Conservation (phyloP, 495 filamentous ascomycete species). For the Penicillium crystallinum region DNA sequence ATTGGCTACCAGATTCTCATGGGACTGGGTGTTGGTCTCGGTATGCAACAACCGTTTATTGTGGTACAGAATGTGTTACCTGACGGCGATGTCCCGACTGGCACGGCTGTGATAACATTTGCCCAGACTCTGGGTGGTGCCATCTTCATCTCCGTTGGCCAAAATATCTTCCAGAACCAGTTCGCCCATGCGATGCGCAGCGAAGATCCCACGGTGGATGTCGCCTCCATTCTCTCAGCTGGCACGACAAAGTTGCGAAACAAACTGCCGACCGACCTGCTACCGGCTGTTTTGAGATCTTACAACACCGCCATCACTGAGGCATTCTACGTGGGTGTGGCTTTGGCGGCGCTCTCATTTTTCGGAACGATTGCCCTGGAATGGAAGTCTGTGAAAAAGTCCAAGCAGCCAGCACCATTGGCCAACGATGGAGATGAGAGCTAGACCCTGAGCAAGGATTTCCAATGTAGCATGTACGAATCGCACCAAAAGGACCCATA, state of each 20-base stretch:
- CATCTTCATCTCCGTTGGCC: slow-evolving; percentile 31
- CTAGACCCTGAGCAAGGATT: no score
- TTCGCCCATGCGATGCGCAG: slow-evolving; percentile 6
- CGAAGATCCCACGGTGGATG: not conserved
- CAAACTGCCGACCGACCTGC: not conserved
- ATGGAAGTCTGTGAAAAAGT: not conserved
- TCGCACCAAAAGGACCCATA: no score
- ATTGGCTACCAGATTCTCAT: no score
- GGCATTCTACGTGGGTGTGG: not conserved
- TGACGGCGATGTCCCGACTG: slow-evolving; percentile 29
- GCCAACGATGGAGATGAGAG: not conserved
- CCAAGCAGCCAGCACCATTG: not conserved
- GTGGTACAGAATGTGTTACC: slow-evolving; percentile 37
- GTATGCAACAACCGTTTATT: slow-evolving; percentile 29
- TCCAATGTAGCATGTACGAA: no score
- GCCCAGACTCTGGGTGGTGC: slow-evolving; percentile 36
- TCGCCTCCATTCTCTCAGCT: not conserved
- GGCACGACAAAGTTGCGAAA: not conserved
- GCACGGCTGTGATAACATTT: slow-evolving; percentile 36
- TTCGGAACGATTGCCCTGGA: not conserved
- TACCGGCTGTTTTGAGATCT: not conserved
- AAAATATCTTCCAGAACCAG: slow-evolving; percentile 29
- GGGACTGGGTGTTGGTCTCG: slow-evolving; percentile 25
- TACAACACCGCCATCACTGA: not conserved
- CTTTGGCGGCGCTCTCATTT: not conserved